A percentile compares a stretch with the other conserved stretches of the same genome.
phyloP scores from a whole-genome alignment of 495 filamentous ascomycete species.

The Delitschia confertaspora region DNA sequence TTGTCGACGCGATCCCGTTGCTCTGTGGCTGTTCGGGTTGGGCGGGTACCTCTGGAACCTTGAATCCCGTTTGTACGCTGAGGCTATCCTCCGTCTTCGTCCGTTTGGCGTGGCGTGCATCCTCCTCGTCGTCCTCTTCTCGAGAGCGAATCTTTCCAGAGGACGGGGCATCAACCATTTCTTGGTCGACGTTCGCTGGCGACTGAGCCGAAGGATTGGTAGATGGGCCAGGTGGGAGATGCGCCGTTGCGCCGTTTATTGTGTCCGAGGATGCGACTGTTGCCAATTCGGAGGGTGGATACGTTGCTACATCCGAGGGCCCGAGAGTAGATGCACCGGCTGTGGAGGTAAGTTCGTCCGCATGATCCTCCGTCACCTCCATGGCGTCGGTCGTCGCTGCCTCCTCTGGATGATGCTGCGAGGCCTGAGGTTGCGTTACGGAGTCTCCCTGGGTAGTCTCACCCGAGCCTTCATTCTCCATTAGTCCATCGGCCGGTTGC shows the following conservation, averaged over 20 bases:
- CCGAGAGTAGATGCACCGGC: too few relatives aligned
- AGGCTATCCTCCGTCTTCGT: constrained; percentile 25
- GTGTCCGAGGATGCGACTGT: too few relatives aligned
- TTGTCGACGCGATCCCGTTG: neutral
- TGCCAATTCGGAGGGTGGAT: too few relatives aligned
- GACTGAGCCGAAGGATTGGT: constrained; percentile 9
- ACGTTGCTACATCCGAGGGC: too few relatives aligned
- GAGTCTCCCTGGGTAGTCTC: too few relatives aligned
- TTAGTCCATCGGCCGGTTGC: too few relatives aligned
- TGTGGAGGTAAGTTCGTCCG: neutral
- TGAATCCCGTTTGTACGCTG: constrained; percentile 19
- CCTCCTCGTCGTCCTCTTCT: constrained; percentile 20
- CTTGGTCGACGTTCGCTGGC: constrained; percentile 16
- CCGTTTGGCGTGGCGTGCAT: constrained; percentile 23
- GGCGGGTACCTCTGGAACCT: constrained; percentile 25
- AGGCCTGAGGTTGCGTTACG: neutral
- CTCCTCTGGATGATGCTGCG: neutral
- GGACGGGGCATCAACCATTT: constrained; percentile 23
- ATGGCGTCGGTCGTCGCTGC: constrained; percentile 11
- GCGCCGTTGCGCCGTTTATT: too few relatives aligned
- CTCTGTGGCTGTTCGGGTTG: constrained; percentile 13
- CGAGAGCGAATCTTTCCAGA: constrained; percentile 20
- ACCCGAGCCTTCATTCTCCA: too few relatives aligned
- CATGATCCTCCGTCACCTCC: neutral
- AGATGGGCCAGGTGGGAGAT: too few relatives aligned